Conservation (phyloP, 2,329 filamentous ascomycete species). For the Phyllosticta capitalensis region DNA sequence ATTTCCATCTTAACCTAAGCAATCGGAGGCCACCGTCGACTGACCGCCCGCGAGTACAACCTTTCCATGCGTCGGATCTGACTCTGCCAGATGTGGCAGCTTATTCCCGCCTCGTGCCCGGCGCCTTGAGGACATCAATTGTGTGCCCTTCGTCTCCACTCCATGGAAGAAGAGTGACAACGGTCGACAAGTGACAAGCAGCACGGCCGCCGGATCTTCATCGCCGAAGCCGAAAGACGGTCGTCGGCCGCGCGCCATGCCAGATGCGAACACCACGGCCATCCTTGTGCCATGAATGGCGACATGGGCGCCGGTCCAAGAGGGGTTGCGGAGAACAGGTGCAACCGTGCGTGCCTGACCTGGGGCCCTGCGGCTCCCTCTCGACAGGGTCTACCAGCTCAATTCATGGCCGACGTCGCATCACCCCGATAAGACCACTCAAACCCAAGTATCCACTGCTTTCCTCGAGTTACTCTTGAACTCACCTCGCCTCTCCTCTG, state of each 20-base stretch:
- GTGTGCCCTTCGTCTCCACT: background rate
- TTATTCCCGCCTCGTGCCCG: background rate
- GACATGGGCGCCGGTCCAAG: background rate
- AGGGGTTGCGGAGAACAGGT: slow-evolving; percentile 1
- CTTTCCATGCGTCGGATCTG: background rate
- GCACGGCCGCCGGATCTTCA: background rate
- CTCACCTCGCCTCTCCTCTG: background rate
- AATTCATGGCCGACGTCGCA: slow-evolving; percentile 3
- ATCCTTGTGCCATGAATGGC: background rate
- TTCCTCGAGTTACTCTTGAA: background rate
- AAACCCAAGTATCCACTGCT: background rate
- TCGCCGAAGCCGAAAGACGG: background rate
- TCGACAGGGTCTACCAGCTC: background rate
- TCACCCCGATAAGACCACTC: slow-evolving; percentile 4
- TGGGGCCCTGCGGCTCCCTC: background rate
- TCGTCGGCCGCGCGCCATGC: background rate
- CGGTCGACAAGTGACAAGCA: background rate
- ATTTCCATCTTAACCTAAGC: too few relatives aligned
- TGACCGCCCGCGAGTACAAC: background rate
- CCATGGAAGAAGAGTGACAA: too few relatives aligned
- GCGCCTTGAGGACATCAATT: too few relatives aligned
- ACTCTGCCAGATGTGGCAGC: background rate
- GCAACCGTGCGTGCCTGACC: background rate
- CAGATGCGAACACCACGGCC: background rate
- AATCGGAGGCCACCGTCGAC: background rate